Conservation (phyloP, 139 green algal genomes). For the Picochlorum sp. region DNA sequence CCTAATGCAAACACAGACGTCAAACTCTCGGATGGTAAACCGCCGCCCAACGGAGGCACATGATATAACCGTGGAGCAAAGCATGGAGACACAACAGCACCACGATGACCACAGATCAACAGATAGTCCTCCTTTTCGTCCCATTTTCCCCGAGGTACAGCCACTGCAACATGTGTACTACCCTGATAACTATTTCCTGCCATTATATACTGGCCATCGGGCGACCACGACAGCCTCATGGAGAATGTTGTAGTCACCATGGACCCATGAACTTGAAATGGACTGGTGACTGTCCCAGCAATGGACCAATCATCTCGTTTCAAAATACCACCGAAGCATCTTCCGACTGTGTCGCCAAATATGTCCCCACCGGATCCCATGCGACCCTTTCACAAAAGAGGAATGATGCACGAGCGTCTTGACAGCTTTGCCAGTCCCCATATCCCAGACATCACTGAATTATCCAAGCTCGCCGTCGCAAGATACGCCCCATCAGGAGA, state of each 20-base stretch:
- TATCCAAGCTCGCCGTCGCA: constrained; percentile 80
- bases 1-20: constrained; percentile 48
- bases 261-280: constrained; percentile 30
- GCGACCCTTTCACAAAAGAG: constrained; percentile 88
- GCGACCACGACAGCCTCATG: constrained; percentile 42
- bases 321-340: constrained; percentile 80
- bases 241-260: constrained; percentile 37
- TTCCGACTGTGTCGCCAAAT: constrained; percentile 76
- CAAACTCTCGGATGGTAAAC: constrained; percentile 8
- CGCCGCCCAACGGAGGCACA: constrained; percentile 13
- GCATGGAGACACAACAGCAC: constrained; percentile 46
- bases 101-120: constrained; percentile 31
- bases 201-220: constrained; percentile 64
- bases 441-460: constrained; percentile 63
- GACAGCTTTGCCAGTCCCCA: constrained; percentile 14
- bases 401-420: constrained; percentile 45
- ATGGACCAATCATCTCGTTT: constrained; percentile 52
- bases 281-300: constrained; percentile 33
- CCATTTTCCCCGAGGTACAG: constrained; percentile 45
- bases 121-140: constrained; percentile 16
- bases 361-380: constrained; percentile 89
- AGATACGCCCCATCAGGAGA: constrained; percentile 56
- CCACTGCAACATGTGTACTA: constrained; percentile 41
- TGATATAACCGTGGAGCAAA: constrained; percentile 67
- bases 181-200: constrained; percentile 53